Base-by-base conservation (phyloP, 1,284 basidiomycete genomes). In the Fomitopsis betulina region DNA sequence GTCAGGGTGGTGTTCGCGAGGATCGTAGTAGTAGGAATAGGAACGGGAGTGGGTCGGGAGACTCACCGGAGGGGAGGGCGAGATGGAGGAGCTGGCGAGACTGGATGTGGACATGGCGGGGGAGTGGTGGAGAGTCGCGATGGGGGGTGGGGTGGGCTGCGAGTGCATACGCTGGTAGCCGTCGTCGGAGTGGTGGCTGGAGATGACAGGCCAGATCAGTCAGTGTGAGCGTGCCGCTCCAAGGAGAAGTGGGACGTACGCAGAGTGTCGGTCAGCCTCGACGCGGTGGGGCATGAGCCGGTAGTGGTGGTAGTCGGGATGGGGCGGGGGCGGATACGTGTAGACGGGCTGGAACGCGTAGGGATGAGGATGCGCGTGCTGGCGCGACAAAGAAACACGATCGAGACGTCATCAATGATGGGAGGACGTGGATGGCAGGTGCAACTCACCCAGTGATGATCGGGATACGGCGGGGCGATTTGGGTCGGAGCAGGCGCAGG, bases 41-140 rank as follows among this genome's bases (percentile, higher is more conserved):
- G 52, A 55, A 59, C 32, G 60, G 39, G 57, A 60, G 56, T 64
- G 58, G 65, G 59, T 35, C 60, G 58, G 58, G 57, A 56, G 37
- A 63, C 67, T 53, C 62, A 66, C 69, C 53, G 67, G 71, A 50
- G 70, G 72, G 38, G 80, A 79, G 15, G 85, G 83, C 1, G 85
- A 84, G 45, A 79, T 79, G 52, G 82, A 79, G 39, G 82, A 79
- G 49, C 83, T 82, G 60, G 82, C 79, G 52, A 81, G 74, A 3
- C 84, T 82, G 50, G 80, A 79, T 35, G 80, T 77, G 12, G 84
- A 86, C 49, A 83, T 73, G 7, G 84, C 82, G 43, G 86, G 85
- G 0, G 86, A 86, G 65, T 86, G 82, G 53, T 83, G 73, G 56
- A 84, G 70, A 55, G 78, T 80, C 38, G 78, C 73, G 68, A 85